phyloP scores from a whole-genome alignment of 1,284 basidiomycete species.

The Puccinia horiana region DNA sequence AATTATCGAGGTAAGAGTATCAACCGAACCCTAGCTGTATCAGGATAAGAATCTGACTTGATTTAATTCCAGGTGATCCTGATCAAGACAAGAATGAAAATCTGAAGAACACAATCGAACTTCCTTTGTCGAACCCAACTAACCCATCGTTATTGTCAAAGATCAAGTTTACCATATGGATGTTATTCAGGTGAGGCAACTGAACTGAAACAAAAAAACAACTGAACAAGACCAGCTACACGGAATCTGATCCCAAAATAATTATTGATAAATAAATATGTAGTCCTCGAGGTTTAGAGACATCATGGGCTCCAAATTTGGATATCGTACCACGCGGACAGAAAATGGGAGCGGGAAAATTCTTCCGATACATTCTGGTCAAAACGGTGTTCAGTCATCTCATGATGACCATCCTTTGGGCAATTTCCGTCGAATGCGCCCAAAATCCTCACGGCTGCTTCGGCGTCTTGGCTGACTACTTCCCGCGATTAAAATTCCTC shows the following conservation, averaged over 20 bases:
- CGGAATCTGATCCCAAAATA: not conserved
- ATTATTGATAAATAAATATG: not conserved
- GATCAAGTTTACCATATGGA: slow-evolving; percentile 44
- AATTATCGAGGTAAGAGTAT: slow-evolving; percentile 23
- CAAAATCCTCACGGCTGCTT: slow-evolving; percentile 25
- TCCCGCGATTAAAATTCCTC: slow-evolving; percentile 11
- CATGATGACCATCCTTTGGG: slow-evolving; percentile 8
- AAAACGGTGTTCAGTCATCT: slow-evolving; percentile 21
- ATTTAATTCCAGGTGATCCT: not conserved
- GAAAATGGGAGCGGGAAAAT: not conserved
- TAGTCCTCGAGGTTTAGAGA: slow-evolving; percentile 44
- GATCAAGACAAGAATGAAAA: not conserved
- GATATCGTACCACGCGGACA: slow-evolving; percentile 8
- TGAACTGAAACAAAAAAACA: not conserved
- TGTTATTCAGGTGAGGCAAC: slow-evolving; percentile 31
- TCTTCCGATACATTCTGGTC: not conserved
- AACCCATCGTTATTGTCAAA: slow-evolving; percentile 23
- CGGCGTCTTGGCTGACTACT: slow-evolving; percentile 3
- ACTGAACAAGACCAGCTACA: no score
- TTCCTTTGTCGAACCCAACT: not conserved
- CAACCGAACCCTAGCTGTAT: not conserved
- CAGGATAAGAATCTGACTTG: not conserved
- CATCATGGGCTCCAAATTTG: slow-evolving; percentile 34
- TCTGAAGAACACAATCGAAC: not conserved
- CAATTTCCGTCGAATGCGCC: not conserved